These are phyloP conservation scores for Fusarium drepaniforme DNA, from an alignment of 2,329 filamentous ascomycete genomes.

Conservation along the genomic window DNA sequence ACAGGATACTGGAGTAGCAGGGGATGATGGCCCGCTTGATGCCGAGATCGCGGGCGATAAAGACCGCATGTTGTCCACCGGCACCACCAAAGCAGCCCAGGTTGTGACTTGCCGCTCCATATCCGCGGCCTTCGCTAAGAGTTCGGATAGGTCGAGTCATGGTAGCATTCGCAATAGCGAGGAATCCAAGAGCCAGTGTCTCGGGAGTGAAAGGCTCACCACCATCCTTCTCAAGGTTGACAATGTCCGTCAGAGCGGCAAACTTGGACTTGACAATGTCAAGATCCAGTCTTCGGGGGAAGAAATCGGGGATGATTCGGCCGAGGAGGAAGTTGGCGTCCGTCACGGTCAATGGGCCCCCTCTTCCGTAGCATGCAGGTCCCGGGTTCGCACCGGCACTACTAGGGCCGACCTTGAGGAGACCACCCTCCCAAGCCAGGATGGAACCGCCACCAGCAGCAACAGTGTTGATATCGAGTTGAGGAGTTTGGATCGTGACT, in stretches of 20 bases:
- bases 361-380: slow-evolving; percentile 78
- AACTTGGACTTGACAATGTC: slow-evolving; percentile 56
- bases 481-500: slow-evolving; percentile 77
- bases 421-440: slow-evolving; percentile 76
- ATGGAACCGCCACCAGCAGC: slow-evolving; percentile 63
- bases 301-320: slow-evolving; percentile 69
- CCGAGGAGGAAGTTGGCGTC: slow-evolving; percentile 79
- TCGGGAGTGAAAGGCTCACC: slow-evolving; percentile 35
- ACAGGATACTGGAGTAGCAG: slow-evolving; percentile 59
- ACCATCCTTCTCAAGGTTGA: slow-evolving; percentile 42
- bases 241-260: slow-evolving; percentile 49
- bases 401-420: slow-evolving; percentile 79
- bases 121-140: slow-evolving; percentile 46
- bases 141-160: slow-evolving; percentile 77
- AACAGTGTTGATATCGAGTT: slow-evolving; percentile 82
- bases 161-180: slow-evolving; percentile 79
- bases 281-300: slow-evolving; percentile 63
- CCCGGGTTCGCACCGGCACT: slow-evolving; percentile 80
- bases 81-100: slow-evolving; percentile 49
- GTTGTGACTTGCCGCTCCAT: slow-evolving; percentile 41
- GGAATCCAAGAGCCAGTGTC: slow-evolving; percentile 74
- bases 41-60: slow-evolving; percentile 56
- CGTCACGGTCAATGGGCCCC: slow-evolving; percentile 77
- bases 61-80: slow-evolving; percentile 59
- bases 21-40: slow-evolving; percentile 59